phyloP scores from a whole-genome alignment of 164 flowering plant genomes.

The Saururus chinensis region DNA sequence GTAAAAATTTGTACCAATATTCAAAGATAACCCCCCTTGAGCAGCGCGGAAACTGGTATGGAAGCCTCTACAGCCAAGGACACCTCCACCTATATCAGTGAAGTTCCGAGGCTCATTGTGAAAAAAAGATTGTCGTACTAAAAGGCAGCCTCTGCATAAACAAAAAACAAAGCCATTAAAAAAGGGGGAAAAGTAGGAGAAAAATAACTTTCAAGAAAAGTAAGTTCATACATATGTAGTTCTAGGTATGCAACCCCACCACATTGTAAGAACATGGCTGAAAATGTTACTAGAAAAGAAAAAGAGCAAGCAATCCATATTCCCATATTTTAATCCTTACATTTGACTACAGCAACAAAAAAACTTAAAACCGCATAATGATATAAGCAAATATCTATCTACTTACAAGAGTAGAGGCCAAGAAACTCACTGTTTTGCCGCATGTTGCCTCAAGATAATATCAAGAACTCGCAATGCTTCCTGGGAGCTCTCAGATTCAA shows the following conservation, averaged over 20 bases:
- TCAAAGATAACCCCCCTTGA: slow-evolving; percentile 81
- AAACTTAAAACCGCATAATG: too few relatives aligned
- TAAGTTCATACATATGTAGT: too few relatives aligned
- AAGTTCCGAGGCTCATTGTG: slow-evolving; percentile 58
- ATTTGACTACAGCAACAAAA: too few relatives aligned
- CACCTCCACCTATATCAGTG: slow-evolving; percentile 76
- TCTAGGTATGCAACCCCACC: too few relatives aligned
- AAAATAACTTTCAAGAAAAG: neutral
- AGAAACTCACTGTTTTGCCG: slow-evolving; percentile 70
- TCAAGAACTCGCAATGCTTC: slow-evolving; percentile 89
- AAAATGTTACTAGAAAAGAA: too few relatives aligned
- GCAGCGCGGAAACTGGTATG: slow-evolving; percentile 77
- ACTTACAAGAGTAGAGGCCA: neutral
- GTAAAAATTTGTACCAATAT: slow-evolving; percentile 48
- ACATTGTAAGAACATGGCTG: too few relatives aligned
- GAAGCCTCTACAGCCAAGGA: slow-evolving; percentile 79
- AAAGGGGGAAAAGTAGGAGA: too few relatives aligned
- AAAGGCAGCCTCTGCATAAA: slow-evolving; percentile 73
- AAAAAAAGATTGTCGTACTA: slow-evolving; percentile 85
- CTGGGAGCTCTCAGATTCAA: slow-evolving; percentile 72
- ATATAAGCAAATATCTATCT: too few relatives aligned
- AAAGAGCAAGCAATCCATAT: too few relatives aligned
- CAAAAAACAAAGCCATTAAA: too few relatives aligned
- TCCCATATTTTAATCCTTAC: too few relatives aligned
- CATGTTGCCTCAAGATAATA: slow-evolving; percentile 84